These are phyloP conservation scores for Schizothecium vesticola DNA, from an alignment of 495 filamentous ascomycete species.

Conservation along the genomic window DNA sequence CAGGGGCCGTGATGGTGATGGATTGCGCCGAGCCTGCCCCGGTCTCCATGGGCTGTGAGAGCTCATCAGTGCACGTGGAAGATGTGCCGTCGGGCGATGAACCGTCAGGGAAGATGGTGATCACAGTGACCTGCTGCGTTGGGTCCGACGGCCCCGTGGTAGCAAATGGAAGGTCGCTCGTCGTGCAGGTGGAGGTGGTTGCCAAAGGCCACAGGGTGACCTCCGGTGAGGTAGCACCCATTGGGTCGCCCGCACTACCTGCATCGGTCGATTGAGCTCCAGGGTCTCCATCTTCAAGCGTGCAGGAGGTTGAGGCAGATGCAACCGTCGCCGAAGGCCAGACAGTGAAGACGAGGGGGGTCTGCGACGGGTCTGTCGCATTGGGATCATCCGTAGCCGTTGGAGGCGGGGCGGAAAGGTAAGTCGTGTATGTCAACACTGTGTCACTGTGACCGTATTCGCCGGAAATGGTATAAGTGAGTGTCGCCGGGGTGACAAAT, in stretches of 20 bases:
- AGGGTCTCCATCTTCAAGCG: not conserved
- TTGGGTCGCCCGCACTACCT: not conserved
- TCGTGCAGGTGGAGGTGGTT: not conserved
- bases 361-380: conserved; percentile 1
- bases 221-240: not conserved
- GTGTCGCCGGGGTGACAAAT: conserved; percentile 10
- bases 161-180: not conserved
- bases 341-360: not conserved
- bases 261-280: not conserved
- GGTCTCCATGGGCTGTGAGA: not conserved
- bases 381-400: not conserved
- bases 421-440: conserved; percentile 17
- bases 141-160: not conserved
- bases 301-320: not conserved
- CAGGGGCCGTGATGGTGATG: not conserved
- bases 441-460: conserved; percentile 14
- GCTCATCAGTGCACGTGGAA: not conserved
- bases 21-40: not conserved
- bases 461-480: conserved; percentile 19
- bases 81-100: not conserved
- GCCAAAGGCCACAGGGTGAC: not conserved
- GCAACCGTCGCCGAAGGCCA: not conserved
- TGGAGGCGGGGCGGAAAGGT: conserved; percentile 5
- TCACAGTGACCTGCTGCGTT: not conserved
- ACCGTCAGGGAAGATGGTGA: not conserved